A percentile compares a stretch with the other conserved stretches of the same genome.
phyloP scores from a whole-genome alignment of 108 stramenopile species.

The Parietichytrium sp. region DNA sequence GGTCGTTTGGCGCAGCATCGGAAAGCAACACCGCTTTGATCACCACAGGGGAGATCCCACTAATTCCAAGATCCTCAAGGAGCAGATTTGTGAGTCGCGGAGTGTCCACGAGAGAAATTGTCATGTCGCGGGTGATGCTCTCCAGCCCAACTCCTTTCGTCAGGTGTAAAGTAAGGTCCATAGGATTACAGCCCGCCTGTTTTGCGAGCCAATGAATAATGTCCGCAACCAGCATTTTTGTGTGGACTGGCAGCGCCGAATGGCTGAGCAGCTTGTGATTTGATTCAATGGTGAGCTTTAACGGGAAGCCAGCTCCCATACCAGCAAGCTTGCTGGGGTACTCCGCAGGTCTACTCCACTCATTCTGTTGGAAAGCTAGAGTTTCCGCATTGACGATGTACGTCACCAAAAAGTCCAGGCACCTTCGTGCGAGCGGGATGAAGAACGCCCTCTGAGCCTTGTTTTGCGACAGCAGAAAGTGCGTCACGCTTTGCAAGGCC shows the following conservation, averaged over 20 bases:
- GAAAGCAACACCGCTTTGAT: too few relatives aligned
- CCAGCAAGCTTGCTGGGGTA: slow-evolving; percentile 9
- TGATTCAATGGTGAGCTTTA: not conserved
- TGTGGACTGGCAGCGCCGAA: not conserved
- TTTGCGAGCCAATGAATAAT: not conserved
- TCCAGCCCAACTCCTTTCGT: not conserved
- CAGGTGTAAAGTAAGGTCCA: not conserved
- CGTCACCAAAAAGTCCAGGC: too few relatives aligned
- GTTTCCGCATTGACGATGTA: too few relatives aligned
- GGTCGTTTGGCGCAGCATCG: too few relatives aligned
- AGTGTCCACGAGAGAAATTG: not conserved
- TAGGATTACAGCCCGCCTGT: not conserved
- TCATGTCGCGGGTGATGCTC: not conserved
- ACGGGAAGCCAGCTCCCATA: not conserved
- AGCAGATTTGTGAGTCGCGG: not conserved
- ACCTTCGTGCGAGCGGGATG: too few relatives aligned
- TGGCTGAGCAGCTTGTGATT: not conserved
- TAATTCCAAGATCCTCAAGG: not conserved
- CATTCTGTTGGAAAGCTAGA: too few relatives aligned
- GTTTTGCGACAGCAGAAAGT: too few relatives aligned
- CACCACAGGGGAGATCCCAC: not conserved
- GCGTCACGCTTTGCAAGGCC: too few relatives aligned
- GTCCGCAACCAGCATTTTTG: not conserved
- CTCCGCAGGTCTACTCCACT: too few relatives aligned
- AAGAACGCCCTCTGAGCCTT: too few relatives aligned